These are phyloP conservation scores for Wickerhamomyces alni DNA, from an alignment of 805 yeast genomes.

Conservation along the genomic window DNA sequence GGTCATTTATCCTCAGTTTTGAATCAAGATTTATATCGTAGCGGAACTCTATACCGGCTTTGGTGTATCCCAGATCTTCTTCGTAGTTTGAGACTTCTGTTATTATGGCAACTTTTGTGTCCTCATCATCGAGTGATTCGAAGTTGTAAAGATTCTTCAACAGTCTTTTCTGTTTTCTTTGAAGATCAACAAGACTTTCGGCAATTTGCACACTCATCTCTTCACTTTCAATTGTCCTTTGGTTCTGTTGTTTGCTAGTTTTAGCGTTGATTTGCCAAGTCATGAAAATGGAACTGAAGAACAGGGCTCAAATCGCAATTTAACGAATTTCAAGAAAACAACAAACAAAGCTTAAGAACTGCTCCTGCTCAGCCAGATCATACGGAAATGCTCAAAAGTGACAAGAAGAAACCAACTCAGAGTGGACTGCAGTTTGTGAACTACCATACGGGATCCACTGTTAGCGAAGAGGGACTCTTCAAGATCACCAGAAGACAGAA, in stretches of 20 bases:
- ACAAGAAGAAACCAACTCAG: constrained; percentile 1
- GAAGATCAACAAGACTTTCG: background rate
- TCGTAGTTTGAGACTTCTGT: constrained; percentile 11
- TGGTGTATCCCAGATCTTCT: constrained; percentile 9
- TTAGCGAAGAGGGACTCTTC: background rate
- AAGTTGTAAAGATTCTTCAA: constrained; percentile 7
- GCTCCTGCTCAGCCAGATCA: too few relatives aligned
- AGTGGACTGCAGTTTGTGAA: constrained; percentile 3
- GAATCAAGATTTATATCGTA: constrained; percentile 10
- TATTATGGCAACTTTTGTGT: constrained; percentile 11
- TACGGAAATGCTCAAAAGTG: background rate
- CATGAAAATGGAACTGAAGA: too few relatives aligned
- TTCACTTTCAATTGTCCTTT: background rate
- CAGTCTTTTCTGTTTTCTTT: constrained; percentile 8
- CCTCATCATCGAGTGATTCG: constrained; percentile 10
- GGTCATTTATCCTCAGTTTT: background rate
- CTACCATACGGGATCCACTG: background rate
- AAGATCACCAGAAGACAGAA: constrained; percentile 1
- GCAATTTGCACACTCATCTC: background rate
- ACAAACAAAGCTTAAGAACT: too few relatives aligned
- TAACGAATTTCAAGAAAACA: too few relatives aligned
- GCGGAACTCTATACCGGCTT: constrained; percentile 14
- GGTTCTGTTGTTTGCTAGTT: too few relatives aligned
- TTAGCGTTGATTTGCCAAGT: too few relatives aligned
- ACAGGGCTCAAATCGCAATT: too few relatives aligned